Evolutionary conservation across 495 filamentous ascomycete species (phyloP).

Genomic region (Aspergillus coremiiformis): DNA sequence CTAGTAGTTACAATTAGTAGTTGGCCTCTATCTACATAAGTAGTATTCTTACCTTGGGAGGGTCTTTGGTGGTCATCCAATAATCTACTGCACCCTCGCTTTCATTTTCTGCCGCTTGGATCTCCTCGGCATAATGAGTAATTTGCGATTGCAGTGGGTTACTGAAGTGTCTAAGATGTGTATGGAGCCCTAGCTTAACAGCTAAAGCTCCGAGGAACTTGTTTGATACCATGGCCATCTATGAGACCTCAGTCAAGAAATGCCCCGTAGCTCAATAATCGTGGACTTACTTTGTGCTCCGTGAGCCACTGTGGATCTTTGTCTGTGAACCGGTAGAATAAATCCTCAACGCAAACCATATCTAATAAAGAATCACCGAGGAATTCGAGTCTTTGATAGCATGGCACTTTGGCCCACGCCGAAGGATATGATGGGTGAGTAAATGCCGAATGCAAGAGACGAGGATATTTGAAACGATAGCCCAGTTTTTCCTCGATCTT

Average conservation of each 20-base stretch:
- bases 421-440: slow-evolving; percentile 76
- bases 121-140: slow-evolving; percentile 58
- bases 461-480: slow-evolving; percentile 76
- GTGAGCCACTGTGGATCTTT: slow-evolving; percentile 95
- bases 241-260: slow-evolving; percentile 5
- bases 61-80: slow-evolving; percentile 62
- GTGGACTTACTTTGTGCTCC: slow-evolving; percentile 68
- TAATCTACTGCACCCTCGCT: slow-evolving; percentile 61
- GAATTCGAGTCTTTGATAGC: slow-evolving; percentile 90
- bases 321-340: slow-evolving; percentile 68
- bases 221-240: slow-evolving; percentile 98
- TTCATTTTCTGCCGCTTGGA: slow-evolving; percentile 47
- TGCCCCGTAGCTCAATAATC: background rate
- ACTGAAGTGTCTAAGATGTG: slow-evolving; percentile 59
- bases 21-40: too few relatives aligned
- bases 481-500: slow-evolving; percentile 59
- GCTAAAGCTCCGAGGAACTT: slow-evolving; percentile 82
- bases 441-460: slow-evolving; percentile 76
- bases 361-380: slow-evolving; percentile 87
- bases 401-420: slow-evolving; percentile 68
- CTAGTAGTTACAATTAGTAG: slow-evolving; percentile 30
- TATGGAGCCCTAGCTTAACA: slow-evolving; percentile 69
- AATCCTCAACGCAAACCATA: slow-evolving; percentile 72
- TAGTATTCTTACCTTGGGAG: slow-evolving; percentile 62
- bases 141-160: slow-evolving; percentile 55